A percentile compares a stretch with the other conserved stretches of the same genome.
phyloP scores from a whole-genome alignment of 305 asterid genomes.

The Plantago coronopus region DNA sequence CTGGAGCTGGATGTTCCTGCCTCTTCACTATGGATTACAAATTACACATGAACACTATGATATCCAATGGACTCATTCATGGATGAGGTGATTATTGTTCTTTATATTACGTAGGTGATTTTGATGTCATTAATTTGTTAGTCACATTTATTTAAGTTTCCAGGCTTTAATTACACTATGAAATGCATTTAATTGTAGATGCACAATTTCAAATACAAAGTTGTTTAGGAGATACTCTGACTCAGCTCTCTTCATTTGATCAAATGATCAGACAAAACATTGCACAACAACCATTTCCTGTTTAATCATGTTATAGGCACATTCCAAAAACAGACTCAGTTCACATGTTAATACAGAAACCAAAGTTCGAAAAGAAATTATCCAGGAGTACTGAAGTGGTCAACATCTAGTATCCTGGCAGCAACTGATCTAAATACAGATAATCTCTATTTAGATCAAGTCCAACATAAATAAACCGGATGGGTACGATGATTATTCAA shows the following conservation, averaged over 20 bases:
- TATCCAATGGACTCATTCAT: constrained; percentile 11
- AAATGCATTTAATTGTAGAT: too few species aligned
- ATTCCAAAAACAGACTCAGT: not conserved
- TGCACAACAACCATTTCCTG: not conserved
- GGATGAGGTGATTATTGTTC: constrained; percentile 2
- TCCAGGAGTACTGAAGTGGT: not conserved
- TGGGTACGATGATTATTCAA: not conserved
- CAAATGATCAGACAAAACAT: too few species aligned
- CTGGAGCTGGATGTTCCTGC: constrained; percentile 37
- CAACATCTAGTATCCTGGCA: not conserved
- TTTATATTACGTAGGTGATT: not conserved
- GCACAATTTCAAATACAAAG: too few species aligned
- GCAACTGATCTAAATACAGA: not conserved
- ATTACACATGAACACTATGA: constrained; percentile 20
- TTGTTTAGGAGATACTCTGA: too few species aligned
- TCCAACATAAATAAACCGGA: not conserved
- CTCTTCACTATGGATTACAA: constrained; percentile 52
- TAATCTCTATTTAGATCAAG: not conserved
- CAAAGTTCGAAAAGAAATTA: not conserved
- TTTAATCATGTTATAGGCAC: not conserved
- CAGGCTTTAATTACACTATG: too few species aligned
- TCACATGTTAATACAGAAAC: not conserved
- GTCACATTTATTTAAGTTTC: too few species aligned
- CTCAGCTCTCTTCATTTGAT: too few species aligned
- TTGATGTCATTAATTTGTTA: too few species aligned